Evolutionary conservation across 768 basidiomycete species (phyloP), one percentile per base, ranked within the genome.

Genomic region (Russula compacta): DNA sequence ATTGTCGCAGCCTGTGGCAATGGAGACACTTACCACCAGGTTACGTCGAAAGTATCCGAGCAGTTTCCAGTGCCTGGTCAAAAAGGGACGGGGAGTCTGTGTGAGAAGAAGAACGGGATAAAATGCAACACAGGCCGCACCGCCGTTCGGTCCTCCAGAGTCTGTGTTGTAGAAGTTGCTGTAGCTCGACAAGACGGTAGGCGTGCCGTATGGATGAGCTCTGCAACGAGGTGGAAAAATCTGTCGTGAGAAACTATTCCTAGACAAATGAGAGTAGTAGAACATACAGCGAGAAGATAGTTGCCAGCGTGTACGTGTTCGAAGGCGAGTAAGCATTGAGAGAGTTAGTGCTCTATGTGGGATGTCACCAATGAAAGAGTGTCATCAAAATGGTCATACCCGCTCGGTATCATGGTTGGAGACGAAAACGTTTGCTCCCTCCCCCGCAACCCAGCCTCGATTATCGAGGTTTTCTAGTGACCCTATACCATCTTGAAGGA

Each of bases 351-450:
- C 76, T 79, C 84, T 78, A 52, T 1, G 50, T 4, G 12, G 3
- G 3, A 8, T 52, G 21, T 42, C 32, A 50, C 49, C 24, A 39
- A 15, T 11, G 21, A 42, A 39, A 17, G 14, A 39, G 19, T 2
- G 10, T 0, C 39, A 36, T 24, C 21, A 29, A 29, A 29, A 29
- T 29, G 24, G 6, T 65, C 74, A 53, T 58, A 75, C 76, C 42
- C 86, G 73, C 69, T 87, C 86, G 1, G 85, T 87, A 64, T 87
- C 86, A 59, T 87, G 86, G 66, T 87, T 85, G 0, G 81, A 74
- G 4, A 87, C 84, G 59, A 87, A 87, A 8, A 83, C 79, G 64
- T 87, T 87, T 0, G 85, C 85, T 15, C 67, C 64, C 0, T 69
- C 72, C 2, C 83, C 76, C 0, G 79, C 46, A 1, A 86, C 74